These are phyloP conservation scores for Mrakiaceae sp. DNA, from an alignment of 1,284 basidiomycete species.

Conservation along the genomic window DNA sequence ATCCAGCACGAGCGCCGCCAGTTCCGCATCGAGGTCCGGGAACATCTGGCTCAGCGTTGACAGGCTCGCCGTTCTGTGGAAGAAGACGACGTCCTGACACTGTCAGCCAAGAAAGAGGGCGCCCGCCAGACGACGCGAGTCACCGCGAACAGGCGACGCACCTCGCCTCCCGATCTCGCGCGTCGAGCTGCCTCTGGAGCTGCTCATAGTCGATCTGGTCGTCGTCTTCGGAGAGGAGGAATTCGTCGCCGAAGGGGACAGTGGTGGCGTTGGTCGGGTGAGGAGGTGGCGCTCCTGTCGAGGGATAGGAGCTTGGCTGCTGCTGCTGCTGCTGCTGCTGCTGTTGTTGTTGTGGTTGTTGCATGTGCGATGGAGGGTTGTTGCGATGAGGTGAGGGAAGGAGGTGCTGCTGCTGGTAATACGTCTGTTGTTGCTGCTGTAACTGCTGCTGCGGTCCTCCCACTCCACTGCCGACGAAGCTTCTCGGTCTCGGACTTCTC, in stretches of 20 bases:
- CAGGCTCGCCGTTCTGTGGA: neutral
- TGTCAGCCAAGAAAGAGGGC: neutral
- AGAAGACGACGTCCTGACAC: neutral
- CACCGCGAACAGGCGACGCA: neutral
- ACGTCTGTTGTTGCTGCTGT: neutral
- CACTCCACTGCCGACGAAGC: neutral
- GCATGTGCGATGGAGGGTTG: no score
- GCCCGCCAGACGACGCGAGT: neutral
- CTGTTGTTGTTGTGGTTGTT: neutral
- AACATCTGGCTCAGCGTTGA: constrained; percentile 11
- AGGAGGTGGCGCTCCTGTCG: constrained; percentile 20
- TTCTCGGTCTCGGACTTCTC: constrained; percentile 4
- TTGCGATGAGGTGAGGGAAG: no score
- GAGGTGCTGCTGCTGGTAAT: no score
- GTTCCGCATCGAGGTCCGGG: constrained; percentile 14
- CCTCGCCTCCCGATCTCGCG: constrained; percentile 7
- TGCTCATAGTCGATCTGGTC: constrained; percentile 10
- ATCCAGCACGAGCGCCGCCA: constrained; percentile 12
- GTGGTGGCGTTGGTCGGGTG: constrained; percentile 46
- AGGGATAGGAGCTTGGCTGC: no score
- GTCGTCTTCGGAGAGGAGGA: constrained; percentile 1
- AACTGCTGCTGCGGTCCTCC: neutral
- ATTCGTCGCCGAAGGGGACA: neutral
- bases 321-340: neutral
- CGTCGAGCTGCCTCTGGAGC: constrained; percentile 13